These are phyloP conservation scores for Cryphonectria radicalis DNA, from an alignment of 2,329 filamentous ascomycete genomes.

Conservation along the genomic window DNA sequence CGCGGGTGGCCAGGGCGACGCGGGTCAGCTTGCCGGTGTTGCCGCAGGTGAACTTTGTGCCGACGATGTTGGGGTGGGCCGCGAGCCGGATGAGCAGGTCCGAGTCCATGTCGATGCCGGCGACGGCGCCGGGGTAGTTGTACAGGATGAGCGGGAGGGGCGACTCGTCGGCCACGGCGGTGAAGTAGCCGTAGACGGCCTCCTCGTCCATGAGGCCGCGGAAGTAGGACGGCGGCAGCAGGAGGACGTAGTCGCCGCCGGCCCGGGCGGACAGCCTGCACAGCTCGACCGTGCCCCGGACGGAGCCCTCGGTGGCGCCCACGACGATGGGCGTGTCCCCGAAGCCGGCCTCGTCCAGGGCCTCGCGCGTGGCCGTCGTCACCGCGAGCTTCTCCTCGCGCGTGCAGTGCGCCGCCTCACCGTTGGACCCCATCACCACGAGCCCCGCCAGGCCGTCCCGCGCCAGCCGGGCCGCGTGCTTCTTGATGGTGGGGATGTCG, in stretches of 20 bases:
- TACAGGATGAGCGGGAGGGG: slow-evolving; percentile 83
- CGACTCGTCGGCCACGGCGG: slow-evolving; percentile 73
- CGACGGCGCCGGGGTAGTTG: slow-evolving; percentile 88
- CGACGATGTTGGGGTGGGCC: slow-evolving; percentile 80
- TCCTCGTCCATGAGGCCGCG: slow-evolving; percentile 75
- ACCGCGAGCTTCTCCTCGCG: slow-evolving; percentile 76
- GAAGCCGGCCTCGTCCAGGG: slow-evolving; percentile 81
- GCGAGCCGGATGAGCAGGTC: slow-evolving; percentile 82
- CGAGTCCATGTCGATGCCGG: slow-evolving; percentile 88
- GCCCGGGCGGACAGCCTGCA: slow-evolving; percentile 68
- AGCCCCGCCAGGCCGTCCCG: slow-evolving; percentile 79
- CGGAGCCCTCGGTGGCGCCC: slow-evolving; percentile 80
- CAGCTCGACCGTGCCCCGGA: slow-evolving; percentile 78
- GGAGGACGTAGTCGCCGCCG: slow-evolving; percentile 79
- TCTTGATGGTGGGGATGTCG: slow-evolving; percentile 78
- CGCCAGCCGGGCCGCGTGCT: slow-evolving; percentile 78
- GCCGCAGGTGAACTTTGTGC: slow-evolving; percentile 90
- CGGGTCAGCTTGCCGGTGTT: slow-evolving; percentile 89
- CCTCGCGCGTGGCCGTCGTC: slow-evolving; percentile 77
- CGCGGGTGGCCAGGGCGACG: slow-evolving; percentile 73
- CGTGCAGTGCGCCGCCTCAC: slow-evolving; percentile 84
- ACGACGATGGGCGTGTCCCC: slow-evolving; percentile 77
- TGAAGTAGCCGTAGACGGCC: slow-evolving; percentile 74
- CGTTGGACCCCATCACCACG: slow-evolving; percentile 88
- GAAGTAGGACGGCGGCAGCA: slow-evolving; percentile 86